A percentile compares a stretch with the other conserved stretches of the same genome.
Evolutionary conservation across 2,329 filamentous ascomycete genomes (phyloP).

Genomic region (Ascosphaera pollenicola): DNA sequence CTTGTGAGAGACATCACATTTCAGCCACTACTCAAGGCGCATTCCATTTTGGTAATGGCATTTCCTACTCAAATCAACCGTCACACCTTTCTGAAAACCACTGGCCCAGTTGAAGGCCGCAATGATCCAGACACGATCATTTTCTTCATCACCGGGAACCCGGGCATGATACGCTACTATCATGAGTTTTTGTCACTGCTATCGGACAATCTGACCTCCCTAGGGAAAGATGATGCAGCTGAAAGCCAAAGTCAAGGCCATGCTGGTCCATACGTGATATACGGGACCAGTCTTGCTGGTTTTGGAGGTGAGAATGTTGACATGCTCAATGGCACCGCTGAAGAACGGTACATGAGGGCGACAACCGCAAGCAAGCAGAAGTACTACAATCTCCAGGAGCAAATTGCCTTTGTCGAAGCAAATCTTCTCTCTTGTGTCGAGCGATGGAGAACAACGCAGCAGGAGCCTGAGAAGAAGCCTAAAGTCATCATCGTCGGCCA

Average conservation of each 20-base stretch:
- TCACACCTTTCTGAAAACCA: no score
- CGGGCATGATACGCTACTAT: constrained; percentile 28
- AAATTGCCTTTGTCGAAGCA: constrained; percentile 26
- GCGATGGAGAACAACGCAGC: constrained; percentile 5
- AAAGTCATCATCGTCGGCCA: constrained; percentile 47
- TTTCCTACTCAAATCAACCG: no score
- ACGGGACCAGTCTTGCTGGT: constrained; percentile 14
- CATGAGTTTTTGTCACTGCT: constrained; percentile 20
- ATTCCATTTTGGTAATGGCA: no score
- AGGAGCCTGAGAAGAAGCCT: constrained; percentile 3
- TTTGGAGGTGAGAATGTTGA: constrained; percentile 11
- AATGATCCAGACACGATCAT: constrained; percentile 9
- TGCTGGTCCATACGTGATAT: constrained; percentile 8
- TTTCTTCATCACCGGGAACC: constrained; percentile 29
- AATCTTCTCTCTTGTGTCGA: constrained; percentile 20
- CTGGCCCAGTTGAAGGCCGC: background rate
- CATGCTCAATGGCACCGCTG: background rate
- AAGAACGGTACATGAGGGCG: no score
- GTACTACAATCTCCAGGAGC: constrained; percentile 23
- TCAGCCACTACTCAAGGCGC: no score
- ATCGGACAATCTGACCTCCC: constrained; percentile 7
- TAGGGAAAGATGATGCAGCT: constrained; percentile 1
- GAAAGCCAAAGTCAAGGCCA: background rate
- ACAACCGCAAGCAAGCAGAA: background rate
- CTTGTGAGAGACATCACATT: no score